Evolutionary conservation across 805 yeast species (phyloP), one percentile per base, ranked within the genome.

Genomic region (Dipodascus albidus): DNA sequence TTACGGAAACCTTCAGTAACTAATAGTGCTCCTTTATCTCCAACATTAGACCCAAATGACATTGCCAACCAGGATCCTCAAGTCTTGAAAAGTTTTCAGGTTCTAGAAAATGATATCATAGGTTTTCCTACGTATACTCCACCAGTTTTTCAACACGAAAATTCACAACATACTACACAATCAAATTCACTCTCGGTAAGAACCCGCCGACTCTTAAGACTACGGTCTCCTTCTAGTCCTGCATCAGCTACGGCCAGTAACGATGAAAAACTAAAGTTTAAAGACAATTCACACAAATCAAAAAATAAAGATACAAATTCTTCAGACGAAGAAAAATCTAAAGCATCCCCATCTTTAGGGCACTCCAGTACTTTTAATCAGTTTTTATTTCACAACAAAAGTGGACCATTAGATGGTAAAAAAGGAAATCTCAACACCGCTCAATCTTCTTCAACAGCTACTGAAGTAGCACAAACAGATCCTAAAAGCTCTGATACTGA

Each of bases 151-250:
- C 41, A 20, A 4, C 42, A 49, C 11, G 27, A 44, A 15, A 27
- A 6, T 8, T 42, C 11, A 3, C 38, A 52, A 31, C 42, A 51
- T 21, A 44, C 48, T 41, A 35, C 48, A 11, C 41, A 52, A n/a
- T 35, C 53, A 14, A 23, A 21, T 31, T 24, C 42, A 21, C 49
- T 49, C 14, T 27, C 54, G 42, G 31, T 19, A 19, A 53, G 41
- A 22, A 52, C 23, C 38, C 56, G 56, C 23, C 53, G 64, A 31
- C 57, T 61, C 23, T 56, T 60, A 9, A 52, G 60, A 15, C 54
- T 61, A n/a, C 55, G 63, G n/a, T 62, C 65, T 15, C 64, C 63
- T 2, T 59, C 63, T 20, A 66, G 67, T 48, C 68, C 70, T 2
- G 58, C 44, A 11, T 11, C 44, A 4, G 20, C 44, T 8, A 38